These are phyloP conservation scores for Arachnomyces sp. DNA, from an alignment of 2,329 filamentous ascomycete genomes.

Conservation along the genomic window DNA sequence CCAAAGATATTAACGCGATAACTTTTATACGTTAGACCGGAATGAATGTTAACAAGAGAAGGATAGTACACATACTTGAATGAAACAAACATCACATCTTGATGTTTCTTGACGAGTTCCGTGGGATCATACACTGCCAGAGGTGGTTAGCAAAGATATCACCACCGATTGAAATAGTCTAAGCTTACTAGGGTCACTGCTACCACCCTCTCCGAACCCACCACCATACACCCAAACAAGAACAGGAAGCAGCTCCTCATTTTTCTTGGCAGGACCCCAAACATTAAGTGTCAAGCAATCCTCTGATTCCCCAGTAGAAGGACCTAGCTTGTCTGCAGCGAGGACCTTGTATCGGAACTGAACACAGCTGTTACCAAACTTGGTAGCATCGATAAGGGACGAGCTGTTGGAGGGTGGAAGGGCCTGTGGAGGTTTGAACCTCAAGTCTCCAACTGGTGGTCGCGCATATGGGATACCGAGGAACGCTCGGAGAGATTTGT, in stretches of 20 bases:
- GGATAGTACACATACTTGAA: no score
- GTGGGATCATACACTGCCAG: no score
- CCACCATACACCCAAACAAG: conserved; percentile 41
- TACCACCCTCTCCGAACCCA: no score
- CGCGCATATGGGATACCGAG: conserved; percentile 2
- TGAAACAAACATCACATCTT: no score
- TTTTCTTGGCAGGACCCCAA: conserved; percentile 28
- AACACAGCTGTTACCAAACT: not conserved
- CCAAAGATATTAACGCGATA: conserved; percentile 39
- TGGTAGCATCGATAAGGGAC: not conserved
- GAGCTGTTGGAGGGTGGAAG: not conserved
- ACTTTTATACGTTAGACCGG: conserved; percentile 34
- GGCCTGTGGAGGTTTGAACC: not conserved
- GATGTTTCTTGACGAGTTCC: no score
- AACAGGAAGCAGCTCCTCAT: conserved; percentile 32
- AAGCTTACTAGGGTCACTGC: no score
- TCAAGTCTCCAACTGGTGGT: conserved; percentile 1
- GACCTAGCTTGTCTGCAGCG: no score
- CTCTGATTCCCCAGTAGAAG: conserved; percentile 13
- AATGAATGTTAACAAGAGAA: conserved; percentile 26
- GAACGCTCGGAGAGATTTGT: not conserved
- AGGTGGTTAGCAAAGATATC: no score
- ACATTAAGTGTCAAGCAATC: conserved; percentile 35
- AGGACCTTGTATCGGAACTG: no score
- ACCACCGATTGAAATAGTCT: conserved; percentile 22